phyloP scores from a whole-genome alignment of 257 asterid genomes.

The Lantana camara region DNA sequence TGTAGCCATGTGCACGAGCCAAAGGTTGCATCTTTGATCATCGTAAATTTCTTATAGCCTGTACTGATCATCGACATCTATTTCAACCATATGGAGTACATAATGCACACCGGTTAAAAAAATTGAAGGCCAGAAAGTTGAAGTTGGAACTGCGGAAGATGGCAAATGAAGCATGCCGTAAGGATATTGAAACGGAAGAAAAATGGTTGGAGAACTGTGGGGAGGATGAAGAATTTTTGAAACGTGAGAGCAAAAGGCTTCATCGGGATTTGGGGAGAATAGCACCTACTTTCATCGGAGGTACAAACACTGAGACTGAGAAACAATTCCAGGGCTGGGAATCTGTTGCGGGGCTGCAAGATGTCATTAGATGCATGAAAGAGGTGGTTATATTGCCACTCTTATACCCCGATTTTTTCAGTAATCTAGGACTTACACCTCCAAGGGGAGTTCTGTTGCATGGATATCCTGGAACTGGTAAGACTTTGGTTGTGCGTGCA shows the following conservation, averaged over 20 bases:
- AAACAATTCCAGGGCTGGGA: slow-evolving; percentile 88
- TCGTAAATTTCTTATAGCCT: slow-evolving; percentile 96
- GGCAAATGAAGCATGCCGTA: slow-evolving; percentile 79
- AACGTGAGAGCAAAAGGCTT: slow-evolving; percentile 98
- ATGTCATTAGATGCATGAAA: slow-evolving; percentile 95
- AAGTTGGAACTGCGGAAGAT: slow-evolving; percentile 74
- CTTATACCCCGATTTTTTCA: slow-evolving; percentile 85
- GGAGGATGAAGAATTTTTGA: slow-evolving; percentile 97
- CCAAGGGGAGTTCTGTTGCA: slow-evolving; percentile 99
- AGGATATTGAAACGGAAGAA: slow-evolving; percentile 95
- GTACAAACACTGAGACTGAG: slow-evolving; percentile 53
- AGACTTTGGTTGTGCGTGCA: slow-evolving; percentile 96
- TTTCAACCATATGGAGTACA: slow-evolving; percentile 90
- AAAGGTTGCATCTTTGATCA: slow-evolving; percentile 93
- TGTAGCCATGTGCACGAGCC: slow-evolving; percentile 97
- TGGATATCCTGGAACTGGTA: slow-evolving; percentile 99
- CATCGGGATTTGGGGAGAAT: slow-evolving; percentile 90
- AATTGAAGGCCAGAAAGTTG: slow-evolving; percentile 72
- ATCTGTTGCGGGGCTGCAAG: slow-evolving; percentile 96
- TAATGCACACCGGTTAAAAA: slow-evolving; percentile 56
- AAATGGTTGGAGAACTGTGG: slow-evolving; percentile 97
- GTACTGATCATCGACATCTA: slow-evolving; percentile 88
- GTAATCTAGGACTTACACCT: slow-evolving; percentile 84
- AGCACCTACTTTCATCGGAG: slow-evolving; percentile 93
- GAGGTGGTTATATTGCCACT: slow-evolving; percentile 97